Base-by-base conservation (phyloP, 768 basidiomycete species). In the Cystofilobasidium ferigula region DNA sequence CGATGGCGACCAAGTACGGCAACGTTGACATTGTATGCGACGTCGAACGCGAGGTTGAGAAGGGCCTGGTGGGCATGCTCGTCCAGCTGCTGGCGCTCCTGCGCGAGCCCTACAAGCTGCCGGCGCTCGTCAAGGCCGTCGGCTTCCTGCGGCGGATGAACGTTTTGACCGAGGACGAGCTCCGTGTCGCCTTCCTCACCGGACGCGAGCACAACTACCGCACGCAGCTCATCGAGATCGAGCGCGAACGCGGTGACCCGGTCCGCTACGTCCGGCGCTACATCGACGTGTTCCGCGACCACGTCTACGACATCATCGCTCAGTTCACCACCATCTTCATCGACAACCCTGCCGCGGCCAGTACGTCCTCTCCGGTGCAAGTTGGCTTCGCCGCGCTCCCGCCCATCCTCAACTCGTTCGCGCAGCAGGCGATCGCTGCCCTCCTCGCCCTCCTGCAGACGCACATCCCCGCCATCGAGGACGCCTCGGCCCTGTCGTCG, bases 261-360 rank as follows among this genome's bases (percentile, higher is more conserved):
- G 83, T 86, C 40, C 78, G 85, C 40, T 91, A 85, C 76, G 79
- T 94, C 69, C 86, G 89, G 72, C 86, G 84, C 73, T 92, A 90
- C 75, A 84, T 94, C 69, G 93, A 94, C 72, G 76, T 85, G 14
- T 95, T 93, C 86, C 80, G 92, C 61, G 93, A 97, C 77, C 86
- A 88, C 54, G 87, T 90, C 26, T 88, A 93, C 77, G 91, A 97
- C 75, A 83, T 93, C 75, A 81, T 94, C 70, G 87, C 87, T 20
- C 91, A 94, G 73, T 95, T 85, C 71, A 82, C 86, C 3, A 85
- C 89, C 43, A 91, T 95, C 69, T 94, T 97, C 76, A 82, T 92
- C 40, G 87, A 89, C 53, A 34, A 20, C 9, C 30, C 42, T 24
- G 7, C 51, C 34, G 3, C 4, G 22, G 20, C 35, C 45, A n/a